Evolutionary conservation across 805 yeast species (phyloP).

Genomic region (Ogataea neopini): DNA sequence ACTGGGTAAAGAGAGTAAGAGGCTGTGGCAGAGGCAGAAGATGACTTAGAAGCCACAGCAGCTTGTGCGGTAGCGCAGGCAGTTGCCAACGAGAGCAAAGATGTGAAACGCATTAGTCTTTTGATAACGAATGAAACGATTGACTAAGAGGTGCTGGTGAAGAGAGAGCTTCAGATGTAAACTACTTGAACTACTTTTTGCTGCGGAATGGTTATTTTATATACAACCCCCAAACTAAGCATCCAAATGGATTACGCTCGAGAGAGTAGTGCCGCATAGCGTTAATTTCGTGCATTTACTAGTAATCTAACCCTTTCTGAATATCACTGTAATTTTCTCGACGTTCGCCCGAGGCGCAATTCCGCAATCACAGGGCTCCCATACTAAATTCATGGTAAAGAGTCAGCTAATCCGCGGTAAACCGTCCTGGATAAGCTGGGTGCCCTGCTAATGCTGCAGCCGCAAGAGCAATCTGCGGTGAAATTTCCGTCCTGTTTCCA

Average conservation of each 20-base stretch:
- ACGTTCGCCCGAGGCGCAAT: neutral
- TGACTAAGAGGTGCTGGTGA: neutral
- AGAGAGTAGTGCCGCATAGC: neutral
- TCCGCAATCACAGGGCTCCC: neutral
- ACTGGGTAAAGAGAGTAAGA: constrained; percentile 19
- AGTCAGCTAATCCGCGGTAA: no score
- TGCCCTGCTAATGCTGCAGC: neutral
- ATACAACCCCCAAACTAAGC: neutral
- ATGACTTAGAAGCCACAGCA: constrained; percentile 9
- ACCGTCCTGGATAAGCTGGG: no score
- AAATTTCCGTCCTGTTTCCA: neutral
- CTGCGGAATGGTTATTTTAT: neutral
- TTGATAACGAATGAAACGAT: neutral
- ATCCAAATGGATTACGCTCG: neutral
- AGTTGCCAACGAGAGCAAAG: constrained; percentile 8
- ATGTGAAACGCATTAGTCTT: constrained; percentile 12
- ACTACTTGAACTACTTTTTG: neutral
- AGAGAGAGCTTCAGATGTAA: neutral
- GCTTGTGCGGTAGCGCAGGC: constrained; percentile 11
- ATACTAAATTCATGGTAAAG: no score
- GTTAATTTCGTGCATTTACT: neutral
- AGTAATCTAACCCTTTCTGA: neutral
- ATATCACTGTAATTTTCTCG: neutral
- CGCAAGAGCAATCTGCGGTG: neutral
- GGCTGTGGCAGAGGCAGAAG: constrained; percentile 18